phyloP scores from a whole-genome alignment of 345 rosid species.

The Eutrema yunnanense region DNA sequence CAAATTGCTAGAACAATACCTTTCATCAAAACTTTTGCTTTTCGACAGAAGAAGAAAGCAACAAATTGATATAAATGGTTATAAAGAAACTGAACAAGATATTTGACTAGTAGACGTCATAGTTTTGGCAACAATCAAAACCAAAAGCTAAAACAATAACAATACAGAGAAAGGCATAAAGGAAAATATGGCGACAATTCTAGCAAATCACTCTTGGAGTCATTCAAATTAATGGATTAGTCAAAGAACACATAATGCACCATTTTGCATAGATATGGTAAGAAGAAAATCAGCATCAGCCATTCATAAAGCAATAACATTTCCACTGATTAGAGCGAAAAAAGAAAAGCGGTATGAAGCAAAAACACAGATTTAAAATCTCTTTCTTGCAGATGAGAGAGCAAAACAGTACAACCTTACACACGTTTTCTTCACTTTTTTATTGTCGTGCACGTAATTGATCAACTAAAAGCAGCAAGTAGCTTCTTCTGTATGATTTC shows the following conservation, averaged over 20 bases:
- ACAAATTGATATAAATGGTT: neutral
- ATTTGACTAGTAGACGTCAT: slow-evolving; percentile 5
- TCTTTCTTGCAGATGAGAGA: slow-evolving; percentile 16
- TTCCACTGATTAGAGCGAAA: neutral
- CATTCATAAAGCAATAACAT: slow-evolving; percentile 12
- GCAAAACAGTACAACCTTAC: neutral
- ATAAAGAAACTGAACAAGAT: neutral
- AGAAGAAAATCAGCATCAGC: slow-evolving; percentile 3
- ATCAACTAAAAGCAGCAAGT: slow-evolving; percentile 54
- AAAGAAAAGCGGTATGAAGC: neutral
- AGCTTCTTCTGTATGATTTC: slow-evolving; percentile 74
- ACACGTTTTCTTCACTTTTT: neutral
- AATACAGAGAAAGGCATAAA: slow-evolving; percentile 9
- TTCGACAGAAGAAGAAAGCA: neutral
- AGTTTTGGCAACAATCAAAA: slow-evolving; percentile 17
- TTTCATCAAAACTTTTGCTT: slow-evolving; percentile 17
- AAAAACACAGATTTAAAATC: neutral
- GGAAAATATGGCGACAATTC: slow-evolving; percentile 5
- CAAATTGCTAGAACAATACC: slow-evolving; percentile 7
- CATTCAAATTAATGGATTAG: slow-evolving; percentile 24
- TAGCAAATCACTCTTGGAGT: slow-evolving; percentile 11
- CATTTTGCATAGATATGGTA: slow-evolving; percentile 14
- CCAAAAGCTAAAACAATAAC: slow-evolving; percentile 24
- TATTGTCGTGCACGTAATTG: slow-evolving; percentile 4
- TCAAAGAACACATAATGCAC: slow-evolving; percentile 30